Conservation (phyloP, 2,329 filamentous ascomycete species). For the Cryphonectria nitschkei region DNA sequence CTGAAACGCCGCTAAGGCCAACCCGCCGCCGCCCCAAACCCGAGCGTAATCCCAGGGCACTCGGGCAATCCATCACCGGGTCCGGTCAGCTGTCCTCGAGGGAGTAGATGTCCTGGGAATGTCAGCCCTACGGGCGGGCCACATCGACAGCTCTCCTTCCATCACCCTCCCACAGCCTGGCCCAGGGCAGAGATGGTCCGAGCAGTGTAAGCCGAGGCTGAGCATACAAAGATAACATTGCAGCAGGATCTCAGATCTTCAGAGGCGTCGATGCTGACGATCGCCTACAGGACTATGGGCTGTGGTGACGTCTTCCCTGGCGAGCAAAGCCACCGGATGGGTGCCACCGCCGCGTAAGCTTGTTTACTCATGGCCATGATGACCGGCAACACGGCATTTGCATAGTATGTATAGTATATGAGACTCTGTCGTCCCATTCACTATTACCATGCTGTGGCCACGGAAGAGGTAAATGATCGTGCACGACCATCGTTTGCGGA, state of each 20-base stretch:
- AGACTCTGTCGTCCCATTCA: not conserved
- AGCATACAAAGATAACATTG: not conserved
- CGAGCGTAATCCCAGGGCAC: not conserved
- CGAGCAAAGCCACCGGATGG: not conserved
- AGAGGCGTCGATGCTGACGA: not conserved
- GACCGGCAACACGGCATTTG: not conserved
- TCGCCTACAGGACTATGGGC: not conserved
- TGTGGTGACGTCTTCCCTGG: not conserved
- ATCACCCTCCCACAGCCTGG: not conserved
- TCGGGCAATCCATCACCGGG: no score
- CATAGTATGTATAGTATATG: no score
- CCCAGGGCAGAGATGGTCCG: not conserved
- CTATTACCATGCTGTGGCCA: not conserved
- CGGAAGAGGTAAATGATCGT: not conserved
- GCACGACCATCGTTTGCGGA: not conserved
- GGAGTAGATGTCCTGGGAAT: not conserved
- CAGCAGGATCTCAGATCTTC: not conserved
- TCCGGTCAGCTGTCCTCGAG: not conserved
- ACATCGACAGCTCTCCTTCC: not conserved
- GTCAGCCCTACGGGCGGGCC: slow-evolving; percentile 1
- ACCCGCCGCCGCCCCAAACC: not conserved
- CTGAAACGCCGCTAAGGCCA: slow-evolving; percentile 14
- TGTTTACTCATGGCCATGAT: not conserved
- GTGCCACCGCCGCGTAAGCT: not conserved
- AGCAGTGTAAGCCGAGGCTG: not conserved